These are phyloP conservation scores for Fusarium transvaalense DNA, from an alignment of 2,329 filamentous ascomycete species.

Conservation along the genomic window DNA sequence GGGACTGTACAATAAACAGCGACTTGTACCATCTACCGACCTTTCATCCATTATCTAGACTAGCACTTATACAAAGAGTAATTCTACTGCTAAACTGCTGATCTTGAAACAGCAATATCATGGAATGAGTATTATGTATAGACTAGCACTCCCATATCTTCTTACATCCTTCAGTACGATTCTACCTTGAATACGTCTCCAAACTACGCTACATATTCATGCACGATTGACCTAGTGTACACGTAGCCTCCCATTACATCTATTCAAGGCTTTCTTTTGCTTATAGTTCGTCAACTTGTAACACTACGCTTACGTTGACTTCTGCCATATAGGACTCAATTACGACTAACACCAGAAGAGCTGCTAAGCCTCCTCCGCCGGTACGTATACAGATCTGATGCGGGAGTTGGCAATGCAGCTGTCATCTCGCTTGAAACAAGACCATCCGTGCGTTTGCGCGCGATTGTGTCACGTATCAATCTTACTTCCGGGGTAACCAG, in stretches of 20 bases:
- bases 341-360: not conserved
- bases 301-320: not conserved
- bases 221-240: not conserved
- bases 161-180: not conserved
- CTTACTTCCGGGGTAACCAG: slow-evolving; percentile 19
- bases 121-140: not conserved
- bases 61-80: too few relatives aligned
- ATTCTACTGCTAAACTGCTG: not conserved
- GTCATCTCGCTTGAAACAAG: slow-evolving; percentile 31
- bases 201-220: not conserved
- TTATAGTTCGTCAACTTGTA: not conserved
- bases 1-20: too few relatives aligned
- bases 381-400: slow-evolving; percentile 3
- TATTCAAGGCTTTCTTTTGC: not conserved
- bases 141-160: not conserved
- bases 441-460: slow-evolving; percentile 11
- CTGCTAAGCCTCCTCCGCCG: too few relatives aligned
- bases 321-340: not conserved
- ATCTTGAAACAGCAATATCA: not conserved
- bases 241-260: not conserved
- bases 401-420: slow-evolving; percentile 18
- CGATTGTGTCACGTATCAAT: slow-evolving; percentile 4
- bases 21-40: too few relatives aligned
- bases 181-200: not conserved
- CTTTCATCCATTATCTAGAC: too few relatives aligned